These are phyloP conservation scores for Hydnum rufescens DNA, from an alignment of 768 basidiomycete genomes.

Conservation along the genomic window DNA sequence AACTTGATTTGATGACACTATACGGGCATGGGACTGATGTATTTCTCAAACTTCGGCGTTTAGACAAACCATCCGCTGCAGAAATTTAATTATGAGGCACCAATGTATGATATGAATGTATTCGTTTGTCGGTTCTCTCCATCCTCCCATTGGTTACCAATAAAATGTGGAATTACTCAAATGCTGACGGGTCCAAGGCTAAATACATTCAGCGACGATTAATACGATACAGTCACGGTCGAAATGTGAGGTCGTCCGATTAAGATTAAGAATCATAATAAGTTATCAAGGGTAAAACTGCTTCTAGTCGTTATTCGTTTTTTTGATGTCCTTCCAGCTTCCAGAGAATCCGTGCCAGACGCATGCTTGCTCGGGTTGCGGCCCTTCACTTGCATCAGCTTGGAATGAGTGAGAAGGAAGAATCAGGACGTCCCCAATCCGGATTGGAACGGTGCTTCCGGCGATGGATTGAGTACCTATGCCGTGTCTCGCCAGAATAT, in stretches of 20 bases:
- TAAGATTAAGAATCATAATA: too few species aligned
- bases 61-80: slow-evolving; percentile 21
- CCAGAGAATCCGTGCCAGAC: slow-evolving; percentile 2
- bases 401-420: slow-evolving; percentile 8
- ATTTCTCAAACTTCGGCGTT: slow-evolving; percentile 32
- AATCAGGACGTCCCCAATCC: slow-evolving; percentile 19
- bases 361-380: not conserved
- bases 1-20: slow-evolving; percentile 57
- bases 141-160: not conserved
- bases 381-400: not conserved
- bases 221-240: too few species aligned
- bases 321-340: not conserved
- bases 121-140: not conserved
- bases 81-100: slow-evolving; percentile 6
- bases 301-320: not conserved
- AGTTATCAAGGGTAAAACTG: too few species aligned
- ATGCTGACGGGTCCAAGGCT: too few species aligned
- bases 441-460: slow-evolving; percentile 13
- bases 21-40: slow-evolving; percentile 44
- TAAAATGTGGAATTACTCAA: not conserved
- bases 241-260: too few species aligned
- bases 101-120: not conserved
- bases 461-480: slow-evolving; percentile 15
- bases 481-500: slow-evolving; percentile 15
- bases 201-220: too few species aligned